A percentile compares a stretch with the other conserved stretches of the same genome.
phyloP scores from a whole-genome alignment of 805 yeast species.

The Metschnikowia drakensbergensis region DNA sequence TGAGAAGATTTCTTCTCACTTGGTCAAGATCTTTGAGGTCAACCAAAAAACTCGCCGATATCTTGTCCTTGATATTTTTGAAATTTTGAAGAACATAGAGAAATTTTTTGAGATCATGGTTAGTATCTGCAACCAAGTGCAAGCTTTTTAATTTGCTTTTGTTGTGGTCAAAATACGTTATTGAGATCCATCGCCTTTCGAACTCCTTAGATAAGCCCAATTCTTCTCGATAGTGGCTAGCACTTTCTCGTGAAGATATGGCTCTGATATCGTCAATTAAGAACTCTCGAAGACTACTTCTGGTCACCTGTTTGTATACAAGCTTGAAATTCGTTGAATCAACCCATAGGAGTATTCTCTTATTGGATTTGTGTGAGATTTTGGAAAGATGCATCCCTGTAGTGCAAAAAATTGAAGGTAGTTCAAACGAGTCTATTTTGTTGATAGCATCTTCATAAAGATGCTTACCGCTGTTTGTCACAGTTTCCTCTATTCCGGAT shows the following conservation, averaged over 20 bases:
- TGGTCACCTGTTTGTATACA: slow-evolving; percentile 41
- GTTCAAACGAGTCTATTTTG: slow-evolving; percentile 13
- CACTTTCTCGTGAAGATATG: slow-evolving; percentile 62
- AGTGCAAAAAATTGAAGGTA: slow-evolving; percentile 40
- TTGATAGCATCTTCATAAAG: slow-evolving; percentile 6
- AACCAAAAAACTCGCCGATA: slow-evolving; percentile 49
- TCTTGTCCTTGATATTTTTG: slow-evolving; percentile 57
- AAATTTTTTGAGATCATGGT: slow-evolving; percentile 53
- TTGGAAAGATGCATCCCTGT: slow-evolving; percentile 63
- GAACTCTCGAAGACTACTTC: slow-evolving; percentile 25
- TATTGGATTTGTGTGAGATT: slow-evolving; percentile 66
- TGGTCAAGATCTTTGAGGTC: slow-evolving; percentile 37
- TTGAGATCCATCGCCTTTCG: slow-evolving; percentile 71
- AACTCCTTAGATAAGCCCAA: slow-evolving; percentile 66
- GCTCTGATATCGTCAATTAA: slow-evolving; percentile 61
- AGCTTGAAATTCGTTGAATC: slow-evolving; percentile 54
- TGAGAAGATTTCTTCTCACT: slow-evolving; percentile 23
- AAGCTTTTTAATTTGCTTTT: slow-evolving; percentile 69
- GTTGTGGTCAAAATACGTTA: slow-evolving; percentile 61
- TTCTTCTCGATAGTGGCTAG: slow-evolving; percentile 83
- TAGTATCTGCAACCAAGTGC: slow-evolving; percentile 71
- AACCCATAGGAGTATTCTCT: slow-evolving; percentile 53
- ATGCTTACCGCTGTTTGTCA: neutral
- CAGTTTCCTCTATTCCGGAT: neutral
- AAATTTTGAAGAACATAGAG: slow-evolving; percentile 56